phyloP scores from a whole-genome alignment of 2,329 filamentous ascomycete species.

The Alternaria conjuncta region DNA sequence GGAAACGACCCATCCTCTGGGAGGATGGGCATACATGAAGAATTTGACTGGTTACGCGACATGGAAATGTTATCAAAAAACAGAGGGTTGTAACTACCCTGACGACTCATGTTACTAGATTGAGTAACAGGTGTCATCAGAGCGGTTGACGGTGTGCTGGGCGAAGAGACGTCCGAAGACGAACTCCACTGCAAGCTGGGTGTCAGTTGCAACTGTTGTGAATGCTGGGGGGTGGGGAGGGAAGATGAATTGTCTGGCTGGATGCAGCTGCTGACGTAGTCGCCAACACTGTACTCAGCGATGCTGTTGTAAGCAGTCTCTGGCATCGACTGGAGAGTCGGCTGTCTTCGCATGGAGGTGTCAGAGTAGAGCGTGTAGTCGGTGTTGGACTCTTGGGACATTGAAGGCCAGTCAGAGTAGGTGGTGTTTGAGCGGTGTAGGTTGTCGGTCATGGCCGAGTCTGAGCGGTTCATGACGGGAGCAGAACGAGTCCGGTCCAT shows the following conservation, averaged over 20 bases:
- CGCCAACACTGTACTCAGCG: constrained; percentile 46
- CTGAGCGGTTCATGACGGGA: constrained; percentile 41
- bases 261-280: constrained; percentile 45
- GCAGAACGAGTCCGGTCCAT: constrained; percentile 47
- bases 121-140: constrained; percentile 49
- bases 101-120: constrained; percentile 54
- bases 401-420: constrained; percentile 31
- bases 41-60: constrained; percentile 53
- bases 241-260: constrained; percentile 31
- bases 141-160: constrained; percentile 46
- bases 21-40: constrained; percentile 46
- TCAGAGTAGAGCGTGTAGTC: constrained; percentile 44
- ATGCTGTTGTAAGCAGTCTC: constrained; percentile 28
- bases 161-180: constrained; percentile 44
- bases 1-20: constrained; percentile 45
- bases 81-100: constrained; percentile 52
- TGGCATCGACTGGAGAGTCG: constrained; percentile 34
- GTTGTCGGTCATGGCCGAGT: constrained; percentile 30
- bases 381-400: constrained; percentile 28
- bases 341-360: constrained; percentile 25
- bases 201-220: constrained; percentile 40
- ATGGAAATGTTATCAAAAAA: constrained; percentile 52
- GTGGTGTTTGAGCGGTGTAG: constrained; percentile 33
- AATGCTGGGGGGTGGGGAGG: constrained; percentile 27
- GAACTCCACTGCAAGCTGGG: constrained; percentile 40